phyloP scores from a whole-genome alignment of 805 yeast genomes.

The Zygoascus tannicola region DNA sequence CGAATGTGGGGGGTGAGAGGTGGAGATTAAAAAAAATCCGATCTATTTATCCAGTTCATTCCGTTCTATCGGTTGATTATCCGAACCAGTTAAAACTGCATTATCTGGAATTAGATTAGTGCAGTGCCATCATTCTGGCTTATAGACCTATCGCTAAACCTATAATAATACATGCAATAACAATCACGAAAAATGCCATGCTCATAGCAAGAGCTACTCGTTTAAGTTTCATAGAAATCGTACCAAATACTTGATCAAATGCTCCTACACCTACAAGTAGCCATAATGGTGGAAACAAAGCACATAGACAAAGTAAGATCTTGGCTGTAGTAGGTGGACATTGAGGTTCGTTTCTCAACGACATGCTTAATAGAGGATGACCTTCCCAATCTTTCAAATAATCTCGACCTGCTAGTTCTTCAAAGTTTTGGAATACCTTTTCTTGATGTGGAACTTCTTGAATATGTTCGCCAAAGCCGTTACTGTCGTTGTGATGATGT shows the following conservation, averaged over 20 bases:
- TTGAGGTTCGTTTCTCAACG: not conserved
- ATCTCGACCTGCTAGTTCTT: not conserved
- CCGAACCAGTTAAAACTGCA: not conserved
- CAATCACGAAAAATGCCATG: slow-evolving; percentile 12
- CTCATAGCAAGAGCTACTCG: slow-evolving; percentile 27
- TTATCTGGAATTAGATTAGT: too few relatives aligned
- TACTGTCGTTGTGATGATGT: not conserved
- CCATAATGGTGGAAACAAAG: slow-evolving; percentile 32
- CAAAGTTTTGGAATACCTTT: too few relatives aligned
- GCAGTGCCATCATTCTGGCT: not conserved
- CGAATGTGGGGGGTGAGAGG: not conserved
- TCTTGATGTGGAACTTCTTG: too few relatives aligned
- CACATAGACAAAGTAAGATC: slow-evolving; percentile 9
- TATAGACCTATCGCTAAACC: slow-evolving; percentile 39
- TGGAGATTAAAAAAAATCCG: not conserved
- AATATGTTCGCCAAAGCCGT: not conserved
- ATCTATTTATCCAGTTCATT: not conserved
- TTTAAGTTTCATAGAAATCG: slow-evolving; percentile 25
- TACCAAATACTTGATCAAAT: slow-evolving; percentile 28
- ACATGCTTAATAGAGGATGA: not conserved
- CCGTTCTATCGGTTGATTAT: not conserved
- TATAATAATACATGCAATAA: slow-evolving; percentile 36
- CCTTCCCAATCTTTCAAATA: not conserved
- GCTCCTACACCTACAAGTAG: slow-evolving; percentile 31
- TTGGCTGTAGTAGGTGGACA: slow-evolving; percentile 1